Evolutionary conservation across 441 rosid genomes (phyloP), one percentile per base, ranked within the genome.

Genomic region (Gossypium trilobum): DNA sequence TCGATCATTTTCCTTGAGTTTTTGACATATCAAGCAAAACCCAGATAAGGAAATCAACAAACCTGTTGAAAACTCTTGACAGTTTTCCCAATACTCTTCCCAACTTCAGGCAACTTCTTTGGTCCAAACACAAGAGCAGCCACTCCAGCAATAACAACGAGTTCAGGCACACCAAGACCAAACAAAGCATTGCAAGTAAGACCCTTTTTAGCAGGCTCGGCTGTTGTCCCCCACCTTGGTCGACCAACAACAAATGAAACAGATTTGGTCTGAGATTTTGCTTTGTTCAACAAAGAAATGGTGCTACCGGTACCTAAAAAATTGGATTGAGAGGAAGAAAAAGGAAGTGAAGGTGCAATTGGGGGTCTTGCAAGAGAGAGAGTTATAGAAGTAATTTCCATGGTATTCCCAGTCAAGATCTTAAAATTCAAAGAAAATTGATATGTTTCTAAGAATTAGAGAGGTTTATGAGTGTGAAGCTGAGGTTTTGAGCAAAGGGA

Each of bases 131-230:
- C 87, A 72, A 94, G 75, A 52, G 97, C 94, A 79, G 93, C 91
- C 33, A 94, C 97, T 4, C 97, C 99, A 73, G 94, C 99, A 79
- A 94, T 94, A 75, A 94, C 99, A 62, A 88, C 97, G 29, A 94
- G 89, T 81, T 94, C 99, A 55, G 99, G 97, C 36, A 94, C 97
- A 46, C 99, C 97, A 2, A 94, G 85, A 65, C 99, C 99, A 68
- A 94, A 94, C 88, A 92, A 73, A 52, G 95, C 91, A 77, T 89
- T 85, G 82, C 95, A 90, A 75, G 85, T 71, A 0, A 90, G 73
- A 73, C 84, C 78, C 87, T 79, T 88, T 82, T 74, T 78, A 62
- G 61, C 74, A 60, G 81, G 81, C 31, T 42, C 79, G 27, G 52
- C 73, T 72, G 83, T 61, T 76, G 76, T 79, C 74, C 84, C 71